These are phyloP conservation scores for Penicillium sclerotiorum DNA, from an alignment of 2,329 filamentous ascomycete genomes.

Conservation along the genomic window DNA sequence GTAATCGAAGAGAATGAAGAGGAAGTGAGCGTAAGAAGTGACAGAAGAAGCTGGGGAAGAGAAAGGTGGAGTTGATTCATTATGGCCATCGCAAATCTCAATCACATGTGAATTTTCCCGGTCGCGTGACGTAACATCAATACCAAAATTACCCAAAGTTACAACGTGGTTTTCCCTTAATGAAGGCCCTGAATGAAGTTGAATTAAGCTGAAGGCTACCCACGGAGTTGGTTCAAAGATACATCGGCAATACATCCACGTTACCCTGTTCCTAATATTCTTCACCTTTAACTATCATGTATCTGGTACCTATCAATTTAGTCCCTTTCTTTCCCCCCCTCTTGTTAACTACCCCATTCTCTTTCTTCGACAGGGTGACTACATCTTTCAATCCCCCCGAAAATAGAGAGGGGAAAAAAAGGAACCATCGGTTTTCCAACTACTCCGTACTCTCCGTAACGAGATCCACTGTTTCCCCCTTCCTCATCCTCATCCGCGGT, in stretches of 20 bases:
- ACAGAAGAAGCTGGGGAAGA: constrained; percentile 25
- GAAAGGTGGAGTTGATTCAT: constrained; percentile 18
- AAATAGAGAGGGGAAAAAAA: not conserved
- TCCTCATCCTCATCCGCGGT: constrained; percentile 3
- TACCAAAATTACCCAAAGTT: constrained; percentile 29
- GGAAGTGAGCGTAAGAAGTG: too few relatives aligned
- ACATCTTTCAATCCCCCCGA: too few relatives aligned
- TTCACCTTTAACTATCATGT: not conserved
- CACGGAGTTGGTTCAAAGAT: not conserved
- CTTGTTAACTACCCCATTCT: not conserved
- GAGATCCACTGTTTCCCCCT: not conserved
- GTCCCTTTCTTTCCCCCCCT: not conserved
- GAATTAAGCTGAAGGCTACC: not conserved
- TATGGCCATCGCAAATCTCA: constrained; percentile 23
- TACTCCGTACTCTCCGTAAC: not conserved
- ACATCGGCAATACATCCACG: not conserved
- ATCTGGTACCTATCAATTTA: not conserved
- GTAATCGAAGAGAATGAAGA: too few relatives aligned
- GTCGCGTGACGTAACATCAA: constrained; percentile 38
- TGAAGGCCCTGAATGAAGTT: too few relatives aligned
- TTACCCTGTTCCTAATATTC: not conserved
- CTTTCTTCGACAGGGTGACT: too few relatives aligned
- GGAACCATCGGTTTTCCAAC: not conserved
- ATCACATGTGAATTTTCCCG: constrained; percentile 42
- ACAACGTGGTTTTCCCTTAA: too few relatives aligned